Conservation (phyloP, 495 filamentous ascomycete genomes). For the Tuber aestivum region DNA sequence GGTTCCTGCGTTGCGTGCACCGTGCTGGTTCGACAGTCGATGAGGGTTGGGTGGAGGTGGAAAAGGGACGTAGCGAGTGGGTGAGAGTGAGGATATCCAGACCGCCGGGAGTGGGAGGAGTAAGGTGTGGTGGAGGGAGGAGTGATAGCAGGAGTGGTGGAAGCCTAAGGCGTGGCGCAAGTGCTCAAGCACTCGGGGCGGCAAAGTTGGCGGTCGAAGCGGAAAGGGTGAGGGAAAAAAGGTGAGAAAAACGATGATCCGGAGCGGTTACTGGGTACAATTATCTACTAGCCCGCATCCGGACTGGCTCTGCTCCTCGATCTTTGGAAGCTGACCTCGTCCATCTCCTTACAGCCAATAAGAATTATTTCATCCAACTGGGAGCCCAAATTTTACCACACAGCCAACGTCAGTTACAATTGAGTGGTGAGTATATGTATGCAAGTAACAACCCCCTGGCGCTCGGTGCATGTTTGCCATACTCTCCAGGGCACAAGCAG, state of each 20-base stretch:
- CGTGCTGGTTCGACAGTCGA: constrained; percentile 2
- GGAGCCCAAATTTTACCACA: neutral
- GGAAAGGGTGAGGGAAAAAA: neutral
- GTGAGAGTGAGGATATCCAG: neutral
- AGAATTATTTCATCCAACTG: neutral
- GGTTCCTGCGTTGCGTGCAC: constrained; percentile 13
- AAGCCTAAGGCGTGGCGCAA: neutral
- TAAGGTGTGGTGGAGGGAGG: neutral
- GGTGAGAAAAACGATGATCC: neutral
- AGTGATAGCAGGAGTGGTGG: neutral
- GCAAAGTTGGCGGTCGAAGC: neutral
- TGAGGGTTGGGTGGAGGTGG: constrained; percentile 3
- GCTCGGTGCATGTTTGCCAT: too few relatives aligned
- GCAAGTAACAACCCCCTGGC: too few relatives aligned
- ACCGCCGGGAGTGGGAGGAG: neutral
- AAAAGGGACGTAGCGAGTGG: constrained; percentile 1
- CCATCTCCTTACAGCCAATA: neutral
- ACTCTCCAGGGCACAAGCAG: too few relatives aligned
- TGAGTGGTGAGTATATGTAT: neutral
- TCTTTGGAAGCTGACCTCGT: neutral
- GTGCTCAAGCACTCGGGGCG: neutral
- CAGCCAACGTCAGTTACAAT: neutral
- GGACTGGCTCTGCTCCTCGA: neutral
- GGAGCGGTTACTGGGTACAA: neutral
- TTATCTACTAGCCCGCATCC: neutral